phyloP scores from a whole-genome alignment of 768 basidiomycete species.

The Gloeopeniophorella convolvens region DNA sequence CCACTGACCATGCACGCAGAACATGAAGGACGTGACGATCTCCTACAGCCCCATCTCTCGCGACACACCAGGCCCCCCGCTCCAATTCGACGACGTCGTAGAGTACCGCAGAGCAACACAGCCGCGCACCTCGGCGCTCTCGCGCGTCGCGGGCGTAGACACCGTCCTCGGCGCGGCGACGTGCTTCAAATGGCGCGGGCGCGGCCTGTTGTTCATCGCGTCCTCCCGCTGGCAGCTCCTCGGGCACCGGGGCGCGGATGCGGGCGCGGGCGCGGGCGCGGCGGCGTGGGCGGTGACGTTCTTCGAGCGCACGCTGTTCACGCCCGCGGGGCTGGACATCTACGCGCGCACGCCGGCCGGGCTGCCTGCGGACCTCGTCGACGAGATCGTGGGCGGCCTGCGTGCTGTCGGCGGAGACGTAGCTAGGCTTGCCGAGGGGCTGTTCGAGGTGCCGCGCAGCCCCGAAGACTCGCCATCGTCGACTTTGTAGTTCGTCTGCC shows the following conservation, averaged over 20 bases:
- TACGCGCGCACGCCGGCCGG: conserved; percentile 25
- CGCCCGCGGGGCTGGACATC: conserved; percentile 38
- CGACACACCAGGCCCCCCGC: too few species aligned
- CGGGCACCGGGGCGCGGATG: conserved; percentile 21
- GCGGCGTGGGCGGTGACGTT: conserved; percentile 29
- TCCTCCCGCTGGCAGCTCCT: conserved; percentile 37
- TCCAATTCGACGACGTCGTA: too few species aligned
- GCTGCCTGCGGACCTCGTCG: conserved; percentile 15
- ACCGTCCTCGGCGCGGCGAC: not conserved
- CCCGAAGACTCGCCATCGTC: too few species aligned
- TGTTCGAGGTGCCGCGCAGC: conserved; percentile 24
- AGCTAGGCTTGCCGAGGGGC: conserved; percentile 17
- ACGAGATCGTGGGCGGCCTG: conserved; percentile 16
- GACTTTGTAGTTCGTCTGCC: too few species aligned
- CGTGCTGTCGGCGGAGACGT: conserved; percentile 23
- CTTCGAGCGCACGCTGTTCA: conserved; percentile 40
- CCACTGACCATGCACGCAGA: too few species aligned
- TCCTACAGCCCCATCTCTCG: too few species aligned
- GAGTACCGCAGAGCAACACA: too few species aligned
- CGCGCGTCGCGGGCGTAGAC: not conserved
- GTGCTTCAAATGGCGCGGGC: conserved; percentile 35
- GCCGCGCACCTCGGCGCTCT: too few species aligned
- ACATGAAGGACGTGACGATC: too few species aligned
- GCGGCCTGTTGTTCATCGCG: conserved; percentile 31
- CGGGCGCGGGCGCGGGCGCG: too few species aligned